These are phyloP conservation scores for Erythrophleum ivorense DNA, from an alignment of 331 rosid species.

Conservation along the genomic window DNA sequence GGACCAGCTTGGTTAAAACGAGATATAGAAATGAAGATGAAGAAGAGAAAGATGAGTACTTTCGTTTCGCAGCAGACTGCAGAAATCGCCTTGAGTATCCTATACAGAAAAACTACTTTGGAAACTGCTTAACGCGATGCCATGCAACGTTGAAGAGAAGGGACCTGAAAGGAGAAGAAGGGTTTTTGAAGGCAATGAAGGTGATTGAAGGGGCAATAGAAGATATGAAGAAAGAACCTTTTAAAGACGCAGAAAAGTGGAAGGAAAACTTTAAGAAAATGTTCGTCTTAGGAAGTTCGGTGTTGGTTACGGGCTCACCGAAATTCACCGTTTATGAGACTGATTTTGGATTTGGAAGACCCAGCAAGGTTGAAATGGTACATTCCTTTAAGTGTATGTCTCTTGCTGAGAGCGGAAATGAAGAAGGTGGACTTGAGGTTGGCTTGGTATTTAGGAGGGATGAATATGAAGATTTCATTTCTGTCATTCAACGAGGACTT, in stretches of 20 bases:
- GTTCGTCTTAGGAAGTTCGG: conserved; percentile 30
- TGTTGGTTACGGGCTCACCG: conserved; percentile 44
- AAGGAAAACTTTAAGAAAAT: conserved; percentile 21
- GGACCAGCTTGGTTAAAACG: conserved; percentile 40
- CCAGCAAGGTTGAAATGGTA: conserved; percentile 50
- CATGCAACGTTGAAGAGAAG: conserved; percentile 35
- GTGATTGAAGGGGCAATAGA: conserved; percentile 29
- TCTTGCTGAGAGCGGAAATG: conserved; percentile 47
- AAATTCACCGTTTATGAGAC: conserved; percentile 48
- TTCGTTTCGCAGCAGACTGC: conserved; percentile 45
- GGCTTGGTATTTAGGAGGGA: conserved; percentile 40
- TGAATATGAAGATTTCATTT: conserved; percentile 28
- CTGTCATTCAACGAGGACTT: conserved; percentile 28
- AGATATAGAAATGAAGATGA: conserved; percentile 21
- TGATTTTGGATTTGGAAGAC: conserved; percentile 54
- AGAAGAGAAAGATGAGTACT: conserved; percentile 40
- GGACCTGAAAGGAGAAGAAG: conserved; percentile 40
- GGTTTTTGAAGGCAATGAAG: conserved; percentile 42
- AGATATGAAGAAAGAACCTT: conserved; percentile 37
- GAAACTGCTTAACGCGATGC: conserved; percentile 45
- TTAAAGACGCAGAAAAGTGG: conserved; percentile 44
- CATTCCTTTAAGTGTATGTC: conserved; percentile 36
- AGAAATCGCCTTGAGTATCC: conserved; percentile 39
- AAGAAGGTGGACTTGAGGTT: conserved; percentile 53
- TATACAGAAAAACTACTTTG: conserved; percentile 42